These are phyloP conservation scores for Singerocomus inundabilis DNA, from an alignment of 1,284 basidiomycete genomes.

Conservation along the genomic window DNA sequence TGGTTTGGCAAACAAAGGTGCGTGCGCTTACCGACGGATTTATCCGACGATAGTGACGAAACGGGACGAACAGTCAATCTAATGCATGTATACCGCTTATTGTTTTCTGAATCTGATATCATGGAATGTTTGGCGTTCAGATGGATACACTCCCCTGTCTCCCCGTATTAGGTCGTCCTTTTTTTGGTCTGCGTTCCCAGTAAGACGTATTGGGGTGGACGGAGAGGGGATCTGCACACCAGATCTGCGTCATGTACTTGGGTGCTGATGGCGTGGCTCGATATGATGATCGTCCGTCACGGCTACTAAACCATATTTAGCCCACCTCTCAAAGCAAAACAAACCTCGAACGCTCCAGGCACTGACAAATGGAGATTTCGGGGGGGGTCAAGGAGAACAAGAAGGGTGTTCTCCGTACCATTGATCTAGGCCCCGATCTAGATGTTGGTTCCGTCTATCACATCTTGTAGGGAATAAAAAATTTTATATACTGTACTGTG, in stretches of 20 bases:
- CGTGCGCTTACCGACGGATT: neutral
- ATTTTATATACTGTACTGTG: too few relatives aligned
- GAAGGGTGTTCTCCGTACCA: neutral
- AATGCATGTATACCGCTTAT: neutral
- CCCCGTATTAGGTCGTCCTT: neutral
- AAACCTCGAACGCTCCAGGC: neutral
- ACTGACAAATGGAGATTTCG: neutral
- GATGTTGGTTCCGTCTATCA: neutral
- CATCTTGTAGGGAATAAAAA: too few relatives aligned
- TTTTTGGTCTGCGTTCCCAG: neutral
- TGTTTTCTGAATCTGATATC: neutral
- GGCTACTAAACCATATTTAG: neutral
- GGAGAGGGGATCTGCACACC: constrained; percentile 3
- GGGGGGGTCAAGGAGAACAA: neutral
- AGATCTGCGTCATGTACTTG: constrained; percentile 3
- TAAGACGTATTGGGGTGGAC: neutral
- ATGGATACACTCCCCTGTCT: neutral
- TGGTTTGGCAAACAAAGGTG: too few relatives aligned
- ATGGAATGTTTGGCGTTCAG: neutral
- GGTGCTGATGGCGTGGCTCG: too few relatives aligned
- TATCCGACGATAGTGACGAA: neutral
- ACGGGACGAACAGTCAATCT: neutral
- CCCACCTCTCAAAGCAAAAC: neutral
- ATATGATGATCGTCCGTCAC: neutral
- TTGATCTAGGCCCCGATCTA: neutral